Evolutionary conservation across 2,329 filamentous ascomycete genomes (phyloP), one percentile per base, ranked within the genome.

Genomic region (Mycocentrospora acerina): DNA sequence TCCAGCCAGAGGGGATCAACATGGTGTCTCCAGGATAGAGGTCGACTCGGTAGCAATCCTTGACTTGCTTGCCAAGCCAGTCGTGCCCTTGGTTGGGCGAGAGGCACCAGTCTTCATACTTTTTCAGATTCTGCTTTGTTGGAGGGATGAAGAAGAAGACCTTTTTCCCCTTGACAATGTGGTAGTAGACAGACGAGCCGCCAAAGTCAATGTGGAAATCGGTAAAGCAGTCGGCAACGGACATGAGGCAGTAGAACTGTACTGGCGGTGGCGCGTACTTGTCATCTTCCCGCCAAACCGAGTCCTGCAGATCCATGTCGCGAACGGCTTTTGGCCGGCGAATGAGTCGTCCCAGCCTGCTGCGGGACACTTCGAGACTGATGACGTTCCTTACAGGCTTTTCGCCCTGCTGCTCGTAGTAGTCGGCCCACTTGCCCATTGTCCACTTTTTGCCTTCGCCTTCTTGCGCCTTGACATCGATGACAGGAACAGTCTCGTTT

Each of bases 131-230:
- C 56, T 81, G 80, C 48, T 83, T 79, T 47, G 82, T 84, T 0
- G 82, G 82, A 3, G 81, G 81, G 37, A 86, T 84, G 68, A 86
- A 85, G 62, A 86, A 83, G 63, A 86, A 86, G 0, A 81, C 83
- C 64, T 86, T 86, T 55, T 76, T 81, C 39, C 82, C 82, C 48
- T 81, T 82, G 37, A 85, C 64, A 46, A 86, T 85, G 54, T 85
- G 82, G 50, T 86, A 86, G 57, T 81, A 86, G 5, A 86, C 82
- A 1, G 82, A 85, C 4, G 82, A 85, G 4, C 82, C 82, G 24
- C 82, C 82, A 62, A 86, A 86, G 57, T 86, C 82, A 56, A 86
- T 83, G 62, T 86, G 82, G 51, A 86, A 86, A 60, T 86, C 82
- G 14, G 82, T 86, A 50, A 83, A 86, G 62, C 81, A 84, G 61